A percentile compares a stretch with the other conserved stretches of the same genome.
These are phyloP conservation scores for Peronospora destructor DNA, from an alignment of 352 stramenopile genomes.

Conservation along the genomic window DNA sequence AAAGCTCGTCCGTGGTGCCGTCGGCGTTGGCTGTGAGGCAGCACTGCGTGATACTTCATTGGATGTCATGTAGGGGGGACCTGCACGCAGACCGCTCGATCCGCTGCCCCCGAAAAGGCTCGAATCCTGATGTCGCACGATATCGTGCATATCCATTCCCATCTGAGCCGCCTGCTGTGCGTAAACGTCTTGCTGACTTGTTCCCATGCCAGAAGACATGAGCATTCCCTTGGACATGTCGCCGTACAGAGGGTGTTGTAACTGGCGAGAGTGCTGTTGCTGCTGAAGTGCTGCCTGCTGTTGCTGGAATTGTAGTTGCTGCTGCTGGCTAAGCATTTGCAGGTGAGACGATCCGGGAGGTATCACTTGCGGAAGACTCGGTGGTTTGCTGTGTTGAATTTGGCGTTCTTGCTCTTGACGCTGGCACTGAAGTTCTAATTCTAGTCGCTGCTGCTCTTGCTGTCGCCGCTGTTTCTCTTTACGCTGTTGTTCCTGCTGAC, in stretches of 20 bases:
- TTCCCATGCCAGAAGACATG: slow-evolving; percentile 35
- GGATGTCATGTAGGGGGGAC: slow-evolving; percentile 22
- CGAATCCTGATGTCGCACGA: slow-evolving; percentile 41
- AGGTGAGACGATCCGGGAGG: slow-evolving; percentile 30
- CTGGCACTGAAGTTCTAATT: slow-evolving; percentile 24
- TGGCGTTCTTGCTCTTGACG: slow-evolving; percentile 33
- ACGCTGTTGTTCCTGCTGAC: slow-evolving; percentile 21
- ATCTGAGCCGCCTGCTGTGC: slow-evolving; percentile 42
- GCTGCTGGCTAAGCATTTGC: slow-evolving; percentile 45
- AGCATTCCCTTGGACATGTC: slow-evolving; percentile 47
- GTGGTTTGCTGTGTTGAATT: slow-evolving; percentile 30
- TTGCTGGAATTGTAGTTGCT: slow-evolving; percentile 39
- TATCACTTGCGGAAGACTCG: slow-evolving; percentile 31
- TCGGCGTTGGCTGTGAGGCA: slow-evolving; percentile 24
- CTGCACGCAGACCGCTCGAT: slow-evolving; percentile 14
- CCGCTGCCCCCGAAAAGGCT: slow-evolving; percentile 24
- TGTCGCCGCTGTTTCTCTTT: slow-evolving; percentile 21
- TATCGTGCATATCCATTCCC: slow-evolving; percentile 52
- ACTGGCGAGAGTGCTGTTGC: slow-evolving; percentile 38
- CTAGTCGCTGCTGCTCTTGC: slow-evolving; percentile 19
- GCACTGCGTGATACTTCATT: slow-evolving; percentile 20
- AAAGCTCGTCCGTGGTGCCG: slow-evolving; percentile 32
- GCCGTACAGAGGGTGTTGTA: slow-evolving; percentile 50
- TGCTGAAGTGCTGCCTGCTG: slow-evolving; percentile 36
- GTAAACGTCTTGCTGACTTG: slow-evolving; percentile 45